These are phyloP conservation scores for Hypoxylon sp. DNA, from an alignment of 2,329 filamentous ascomycete genomes.

Conservation along the genomic window DNA sequence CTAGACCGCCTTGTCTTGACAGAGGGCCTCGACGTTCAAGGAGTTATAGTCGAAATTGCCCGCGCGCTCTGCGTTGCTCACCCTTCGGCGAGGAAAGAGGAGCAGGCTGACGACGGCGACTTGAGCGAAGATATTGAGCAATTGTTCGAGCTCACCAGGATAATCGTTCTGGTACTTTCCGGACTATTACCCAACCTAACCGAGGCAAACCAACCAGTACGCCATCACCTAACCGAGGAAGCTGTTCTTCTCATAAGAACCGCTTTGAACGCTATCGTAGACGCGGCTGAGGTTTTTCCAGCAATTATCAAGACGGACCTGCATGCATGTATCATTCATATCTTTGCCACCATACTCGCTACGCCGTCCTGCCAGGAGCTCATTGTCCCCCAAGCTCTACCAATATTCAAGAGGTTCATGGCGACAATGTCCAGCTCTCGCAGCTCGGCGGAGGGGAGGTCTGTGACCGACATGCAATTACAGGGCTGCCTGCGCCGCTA, in stretches of 20 bases:
- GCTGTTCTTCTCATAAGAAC: constrained; percentile 84
- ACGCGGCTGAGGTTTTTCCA: constrained; percentile 95
- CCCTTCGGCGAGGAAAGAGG: constrained; percentile 83
- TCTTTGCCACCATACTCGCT: constrained; percentile 92
- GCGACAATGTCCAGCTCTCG: constrained; percentile 75
- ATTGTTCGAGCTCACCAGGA: constrained; percentile 94
- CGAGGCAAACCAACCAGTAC: constrained; percentile 74
- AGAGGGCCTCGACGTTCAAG: constrained; percentile 89
- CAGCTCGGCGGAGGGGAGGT: constrained; percentile 56
- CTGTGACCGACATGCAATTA: constrained; percentile 76
- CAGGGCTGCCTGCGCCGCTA: constrained; percentile 87
- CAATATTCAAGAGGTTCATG: constrained; percentile 93
- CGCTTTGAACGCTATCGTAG: constrained; percentile 88
- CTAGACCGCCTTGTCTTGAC: constrained; percentile 93
- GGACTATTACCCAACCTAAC: constrained; percentile 87
- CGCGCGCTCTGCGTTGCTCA: constrained; percentile 91
- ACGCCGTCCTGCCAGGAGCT: constrained; percentile 89
- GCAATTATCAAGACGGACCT: constrained; percentile 96
- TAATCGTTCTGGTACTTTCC: constrained; percentile 93
- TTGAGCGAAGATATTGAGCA: constrained; percentile 98
- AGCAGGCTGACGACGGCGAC: constrained; percentile 78
- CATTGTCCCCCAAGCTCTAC: constrained; percentile 89
- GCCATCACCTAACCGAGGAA: constrained; percentile 88
- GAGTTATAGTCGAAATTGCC: constrained; percentile 94
- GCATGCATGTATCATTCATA: constrained; percentile 96